Evolutionary conservation across 2,329 filamentous ascomycete species (phyloP), one percentile per base, ranked within the genome.

Genomic region (Sporothrix inflata): DNA sequence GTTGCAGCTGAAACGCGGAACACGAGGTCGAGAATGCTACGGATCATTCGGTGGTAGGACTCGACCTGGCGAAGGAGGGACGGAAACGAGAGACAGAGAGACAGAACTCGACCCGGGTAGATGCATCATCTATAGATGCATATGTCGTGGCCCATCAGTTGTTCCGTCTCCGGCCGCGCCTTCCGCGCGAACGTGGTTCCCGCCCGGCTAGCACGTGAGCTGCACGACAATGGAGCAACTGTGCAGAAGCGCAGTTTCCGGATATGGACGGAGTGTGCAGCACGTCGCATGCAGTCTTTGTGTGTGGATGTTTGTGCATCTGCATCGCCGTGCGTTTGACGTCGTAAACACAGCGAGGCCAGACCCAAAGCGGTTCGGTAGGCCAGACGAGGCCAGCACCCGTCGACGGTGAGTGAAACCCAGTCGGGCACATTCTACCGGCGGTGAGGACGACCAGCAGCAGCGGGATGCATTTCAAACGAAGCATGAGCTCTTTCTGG

Each of bases 131-230:
- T 24, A n/a, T 47, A 19, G 24, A 34, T 47, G 42, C 63, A 66
- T 66, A 24, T 40, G 4, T 27, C 21, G n/a, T 34, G 63, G 63
- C 16, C 16, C 38, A 11, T 47, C 21, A 47, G 60, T 65, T 47
- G 61, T 30, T 67, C 63, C 63, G 42, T 67, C 11, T 16, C 63
- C 45, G 63, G 63, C 63, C 63, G 63, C 63, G 45, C 63, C 63
- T 67, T 67, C 63, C 63, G 61, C 63, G 40, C 27, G 7, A 51
- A 51, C 19, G 60, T 42, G 60, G 61, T 49, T 45, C 61, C 63
- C 45, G 40, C 40, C 19, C 40, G 38, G n/a, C 45, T 38, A 19
- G 45, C 63, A 67, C 63, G 45, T 68, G 65, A 68, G 47, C 40
- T 38, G 65, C 45, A 68, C 24, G 24, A 14, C 42, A 42, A 66